Evolutionary conservation across 2,329 filamentous ascomycete species (phyloP).

Genomic region (Microdochium trichocladiopsis): DNA sequence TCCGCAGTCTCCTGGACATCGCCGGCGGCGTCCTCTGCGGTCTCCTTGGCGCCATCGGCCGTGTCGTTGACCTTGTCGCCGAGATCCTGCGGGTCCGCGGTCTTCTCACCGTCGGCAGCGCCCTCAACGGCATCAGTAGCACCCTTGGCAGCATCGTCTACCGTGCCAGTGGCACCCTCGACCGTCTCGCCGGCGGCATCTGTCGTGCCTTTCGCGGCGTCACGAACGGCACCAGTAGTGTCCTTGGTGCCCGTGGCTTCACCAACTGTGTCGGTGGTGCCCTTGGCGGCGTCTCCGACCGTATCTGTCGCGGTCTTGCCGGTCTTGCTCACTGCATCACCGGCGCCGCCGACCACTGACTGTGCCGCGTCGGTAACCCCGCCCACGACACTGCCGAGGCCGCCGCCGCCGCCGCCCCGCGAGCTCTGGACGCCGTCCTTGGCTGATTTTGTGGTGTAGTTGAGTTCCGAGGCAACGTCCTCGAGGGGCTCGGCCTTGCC

Average conservation of each 20-base stretch:
- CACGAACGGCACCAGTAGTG: constrained; percentile 12
- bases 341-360: constrained; percentile 10
- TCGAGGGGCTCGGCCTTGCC: constrained; percentile 24
- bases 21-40: constrained; percentile 15
- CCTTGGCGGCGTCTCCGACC: constrained; percentile 13
- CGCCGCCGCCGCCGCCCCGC: constrained; percentile 3
- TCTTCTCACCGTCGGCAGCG: constrained; percentile 10
- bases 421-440: constrained; percentile 6
- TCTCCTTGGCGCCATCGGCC: constrained; percentile 10
- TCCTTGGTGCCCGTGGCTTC: constrained; percentile 12
- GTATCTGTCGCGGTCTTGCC: constrained; percentile 12
- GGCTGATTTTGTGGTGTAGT: constrained; percentile 19
- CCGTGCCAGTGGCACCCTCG: constrained; percentile 7
- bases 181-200: constrained; percentile 7
- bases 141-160: constrained; percentile 5
- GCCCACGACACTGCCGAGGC: constrained; percentile 11
- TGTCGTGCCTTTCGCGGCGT: constrained; percentile 10
- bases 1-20: constrained; percentile 5
- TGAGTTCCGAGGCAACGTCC: constrained; percentile 18
- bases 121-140: constrained; percentile 9
- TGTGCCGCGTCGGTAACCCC: constrained; percentile 13
- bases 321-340: constrained; percentile 12
- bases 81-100: constrained; percentile 11
- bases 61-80: constrained; percentile 12
- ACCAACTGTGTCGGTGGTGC: constrained; percentile 13